Percentiles rank a stretch among this genome's conserved stretches.
Evolutionary conservation across 345 rosid species (phyloP).

Genomic region (Turnera subulata): DNA sequence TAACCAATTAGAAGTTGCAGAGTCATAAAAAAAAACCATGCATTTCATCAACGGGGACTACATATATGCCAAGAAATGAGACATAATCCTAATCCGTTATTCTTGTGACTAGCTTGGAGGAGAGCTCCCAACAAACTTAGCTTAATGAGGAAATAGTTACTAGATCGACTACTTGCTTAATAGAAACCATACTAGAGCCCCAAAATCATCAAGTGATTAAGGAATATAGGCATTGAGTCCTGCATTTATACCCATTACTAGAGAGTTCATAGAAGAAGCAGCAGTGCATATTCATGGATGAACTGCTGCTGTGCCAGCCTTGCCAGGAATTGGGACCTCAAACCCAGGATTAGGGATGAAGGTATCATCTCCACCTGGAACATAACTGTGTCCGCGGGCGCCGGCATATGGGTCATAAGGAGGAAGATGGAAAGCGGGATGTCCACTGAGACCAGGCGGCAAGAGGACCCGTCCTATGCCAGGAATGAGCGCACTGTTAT

Average conservation of each 20-base stretch:
- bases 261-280: neutral
- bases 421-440: conserved; percentile 23
- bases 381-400: conserved; percentile 3
- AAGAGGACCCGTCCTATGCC: conserved; percentile 56
- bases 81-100: too few relatives aligned
- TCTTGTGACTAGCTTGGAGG: too few relatives aligned
- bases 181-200: too few relatives aligned
- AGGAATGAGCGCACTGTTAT: conserved; percentile 48
- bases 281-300: conserved; percentile 33
- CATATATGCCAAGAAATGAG: too few relatives aligned
- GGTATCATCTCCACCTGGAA: conserved; percentile 68
- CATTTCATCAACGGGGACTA: too few relatives aligned
- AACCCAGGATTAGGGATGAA: conserved; percentile 57
- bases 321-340: conserved; percentile 52
- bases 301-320: conserved; percentile 23
- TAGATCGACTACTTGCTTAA: too few relatives aligned
- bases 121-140: too few relatives aligned
- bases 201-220: too few relatives aligned
- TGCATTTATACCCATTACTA: neutral
- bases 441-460: conserved; percentile 28
- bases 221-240: too few relatives aligned
- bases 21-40: too few relatives aligned
- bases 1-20: too few relatives aligned
- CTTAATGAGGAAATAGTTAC: too few relatives aligned
- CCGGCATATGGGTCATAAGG: conserved; percentile 34